These are phyloP conservation scores for Marsdenia floribunda DNA, from an alignment of 257 asterid species.

Conservation along the genomic window DNA sequence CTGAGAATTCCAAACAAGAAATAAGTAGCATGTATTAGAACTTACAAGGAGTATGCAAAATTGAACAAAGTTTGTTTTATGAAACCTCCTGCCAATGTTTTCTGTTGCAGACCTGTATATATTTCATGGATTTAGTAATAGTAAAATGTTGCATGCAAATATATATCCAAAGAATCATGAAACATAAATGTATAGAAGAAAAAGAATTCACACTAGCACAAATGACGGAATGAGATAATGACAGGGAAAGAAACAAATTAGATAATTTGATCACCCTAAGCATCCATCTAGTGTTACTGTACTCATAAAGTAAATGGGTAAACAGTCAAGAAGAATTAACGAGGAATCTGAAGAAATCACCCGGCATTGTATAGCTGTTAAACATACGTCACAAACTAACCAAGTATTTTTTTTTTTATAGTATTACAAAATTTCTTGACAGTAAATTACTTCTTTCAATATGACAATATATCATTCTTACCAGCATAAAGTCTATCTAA, in stretches of 20 bases:
- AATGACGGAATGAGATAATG: background rate
- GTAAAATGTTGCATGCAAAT: background rate
- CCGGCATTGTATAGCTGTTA: background rate
- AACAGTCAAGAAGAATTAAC: background rate
- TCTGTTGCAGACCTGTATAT: conserved; percentile 80
- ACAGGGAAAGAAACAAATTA: background rate
- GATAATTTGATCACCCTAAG: background rate
- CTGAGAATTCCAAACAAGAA: background rate
- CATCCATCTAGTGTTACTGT: background rate
- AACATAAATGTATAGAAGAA: background rate
- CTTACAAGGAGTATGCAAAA: conserved; percentile 80
- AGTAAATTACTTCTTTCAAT: background rate
- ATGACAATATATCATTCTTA: conserved; percentile 15
- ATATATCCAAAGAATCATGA: background rate
- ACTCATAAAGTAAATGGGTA: background rate
- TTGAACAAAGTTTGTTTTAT: conserved; percentile 64
- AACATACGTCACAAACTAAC: background rate
- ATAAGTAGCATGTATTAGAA: conserved; percentile 19
- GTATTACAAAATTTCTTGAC: background rate
- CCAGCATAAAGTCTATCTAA: conserved; percentile 87
- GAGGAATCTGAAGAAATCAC: background rate
- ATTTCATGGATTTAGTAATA: background rate
- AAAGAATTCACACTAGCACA: background rate
- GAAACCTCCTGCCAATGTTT: conserved; percentile 76
- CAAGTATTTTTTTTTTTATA: background rate